Percentiles rank a stretch among this genome's conserved stretches.
phyloP scores from a whole-genome alignment of 345 rosid species.

The Clausena lansium region DNA sequence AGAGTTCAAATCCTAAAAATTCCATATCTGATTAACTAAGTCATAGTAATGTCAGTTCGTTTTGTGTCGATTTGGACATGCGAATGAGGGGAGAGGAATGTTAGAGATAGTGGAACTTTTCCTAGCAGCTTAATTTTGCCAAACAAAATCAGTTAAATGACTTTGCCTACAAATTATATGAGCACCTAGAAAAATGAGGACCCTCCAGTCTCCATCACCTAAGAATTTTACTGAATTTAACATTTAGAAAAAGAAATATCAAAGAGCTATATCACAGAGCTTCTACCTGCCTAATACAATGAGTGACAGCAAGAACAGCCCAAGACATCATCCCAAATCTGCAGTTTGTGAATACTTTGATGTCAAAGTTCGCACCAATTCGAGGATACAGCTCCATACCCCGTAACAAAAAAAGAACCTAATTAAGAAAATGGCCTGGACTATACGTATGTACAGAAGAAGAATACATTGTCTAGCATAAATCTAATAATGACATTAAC shows the following conservation, averaged over 20 bases:
- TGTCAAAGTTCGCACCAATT: conserved; percentile 91
- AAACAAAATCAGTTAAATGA: neutral
- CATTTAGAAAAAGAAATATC: conserved; percentile 1
- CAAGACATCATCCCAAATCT: conserved; percentile 99
- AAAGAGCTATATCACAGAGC: no score
- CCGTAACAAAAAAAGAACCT: conserved; percentile 41
- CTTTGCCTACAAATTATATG: neutral
- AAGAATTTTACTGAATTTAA: neutral
- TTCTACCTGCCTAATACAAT: conserved; percentile 95
- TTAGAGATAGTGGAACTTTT: neutral
- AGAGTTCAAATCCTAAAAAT: neutral
- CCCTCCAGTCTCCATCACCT: neutral
- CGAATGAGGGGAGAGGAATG: neutral
- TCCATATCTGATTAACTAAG: neutral
- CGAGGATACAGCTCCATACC: conserved; percentile 99
- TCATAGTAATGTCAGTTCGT: neutral
- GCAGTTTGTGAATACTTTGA: conserved; percentile 96
- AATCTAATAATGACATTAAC: neutral
- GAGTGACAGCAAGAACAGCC: conserved; percentile 98
- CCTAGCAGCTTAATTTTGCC: neutral
- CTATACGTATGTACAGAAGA: neutral
- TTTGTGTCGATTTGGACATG: neutral
- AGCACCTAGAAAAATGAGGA: neutral
- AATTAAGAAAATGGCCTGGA: conserved; percentile 17
- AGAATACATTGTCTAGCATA: neutral